A percentile compares a stretch with the other conserved stretches of the same genome.
These are phyloP conservation scores for Xerophyta viscosa DNA, from an alignment of 106 monocot species.

Conservation along the genomic window DNA sequence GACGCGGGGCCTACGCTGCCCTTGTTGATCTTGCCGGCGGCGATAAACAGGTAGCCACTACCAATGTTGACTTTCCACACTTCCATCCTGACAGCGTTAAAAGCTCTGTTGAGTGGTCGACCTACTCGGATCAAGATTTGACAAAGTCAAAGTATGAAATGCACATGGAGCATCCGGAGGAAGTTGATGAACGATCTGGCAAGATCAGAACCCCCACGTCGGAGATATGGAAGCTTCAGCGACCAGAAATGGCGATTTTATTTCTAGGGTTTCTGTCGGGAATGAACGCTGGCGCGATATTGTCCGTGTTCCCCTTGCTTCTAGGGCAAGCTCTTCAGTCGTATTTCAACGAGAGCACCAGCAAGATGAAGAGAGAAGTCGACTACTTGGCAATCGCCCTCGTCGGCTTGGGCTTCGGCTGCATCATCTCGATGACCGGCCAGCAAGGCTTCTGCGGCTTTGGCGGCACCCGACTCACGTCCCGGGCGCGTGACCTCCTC, in stretches of 20 bases:
- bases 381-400: slow-evolving; percentile 13
- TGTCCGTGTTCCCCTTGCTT: slow-evolving; percentile 26
- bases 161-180: not conserved
- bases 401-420: slow-evolving; percentile 28
- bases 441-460: slow-evolving; percentile 37
- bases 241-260: slow-evolving; percentile 22
- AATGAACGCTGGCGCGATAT: slow-evolving; percentile 16
- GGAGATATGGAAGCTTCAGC: slow-evolving; percentile 29
- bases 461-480: slow-evolving; percentile 24
- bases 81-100: too few species aligned
- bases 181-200: not conserved
- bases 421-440: slow-evolving; percentile 36
- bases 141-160: not conserved
- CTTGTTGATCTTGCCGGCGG: slow-evolving; percentile 17
- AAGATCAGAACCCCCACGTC: not conserved
- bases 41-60: too few species aligned
- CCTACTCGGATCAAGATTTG: not conserved
- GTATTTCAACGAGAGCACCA: slow-evolving; percentile 15
- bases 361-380: slow-evolving; percentile 18
- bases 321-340: slow-evolving; percentile 24
- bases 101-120: slow-evolving; percentile 7
- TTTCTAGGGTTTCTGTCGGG: slow-evolving; percentile 21
- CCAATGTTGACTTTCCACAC: too few species aligned
- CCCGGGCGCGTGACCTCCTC: slow-evolving; percentile 14
- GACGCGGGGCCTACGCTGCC: slow-evolving; percentile 17